phyloP scores from a whole-genome alignment of 768 basidiomycete species.

The Suillus luteus region DNA sequence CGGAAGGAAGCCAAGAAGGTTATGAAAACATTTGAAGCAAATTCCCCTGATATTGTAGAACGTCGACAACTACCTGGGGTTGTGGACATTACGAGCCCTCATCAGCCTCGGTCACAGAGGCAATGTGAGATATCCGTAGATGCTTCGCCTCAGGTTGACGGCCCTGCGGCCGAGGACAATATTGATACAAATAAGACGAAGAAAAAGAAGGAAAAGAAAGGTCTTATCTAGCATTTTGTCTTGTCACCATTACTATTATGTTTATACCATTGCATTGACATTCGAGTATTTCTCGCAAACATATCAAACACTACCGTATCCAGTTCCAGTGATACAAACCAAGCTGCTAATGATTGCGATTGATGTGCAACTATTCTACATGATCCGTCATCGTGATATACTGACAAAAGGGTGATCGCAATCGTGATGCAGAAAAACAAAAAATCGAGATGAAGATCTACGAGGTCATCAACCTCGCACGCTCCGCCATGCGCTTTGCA shows the following conservation, averaged over 20 bases:
- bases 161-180: not conserved
- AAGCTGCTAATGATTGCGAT: conserved; percentile 9
- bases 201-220: not conserved
- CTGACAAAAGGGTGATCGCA: not conserved
- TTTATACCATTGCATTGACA: not conserved
- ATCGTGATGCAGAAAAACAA: not conserved
- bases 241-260: not conserved
- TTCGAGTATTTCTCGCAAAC: not conserved
- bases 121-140: conserved; percentile 15
- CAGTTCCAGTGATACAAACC: conserved; percentile 10
- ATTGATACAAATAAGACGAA: not conserved
- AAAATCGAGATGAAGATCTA: not conserved
- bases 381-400: conserved; percentile 16
- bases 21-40: conserved; percentile 3
- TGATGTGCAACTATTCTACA: conserved; percentile 15
- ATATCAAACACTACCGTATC: not conserved
- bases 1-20: conserved; percentile 12
- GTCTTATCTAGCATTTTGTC: not conserved
- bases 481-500: conserved; percentile 90
- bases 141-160: not conserved
- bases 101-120: not conserved
- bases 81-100: not conserved
- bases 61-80: not conserved
- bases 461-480: conserved; percentile 47
- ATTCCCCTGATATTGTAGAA: conserved; percentile 2